phyloP scores from a whole-genome alignment of 2,329 filamentous ascomycete genomes.

The Nigrospora oryzae region DNA sequence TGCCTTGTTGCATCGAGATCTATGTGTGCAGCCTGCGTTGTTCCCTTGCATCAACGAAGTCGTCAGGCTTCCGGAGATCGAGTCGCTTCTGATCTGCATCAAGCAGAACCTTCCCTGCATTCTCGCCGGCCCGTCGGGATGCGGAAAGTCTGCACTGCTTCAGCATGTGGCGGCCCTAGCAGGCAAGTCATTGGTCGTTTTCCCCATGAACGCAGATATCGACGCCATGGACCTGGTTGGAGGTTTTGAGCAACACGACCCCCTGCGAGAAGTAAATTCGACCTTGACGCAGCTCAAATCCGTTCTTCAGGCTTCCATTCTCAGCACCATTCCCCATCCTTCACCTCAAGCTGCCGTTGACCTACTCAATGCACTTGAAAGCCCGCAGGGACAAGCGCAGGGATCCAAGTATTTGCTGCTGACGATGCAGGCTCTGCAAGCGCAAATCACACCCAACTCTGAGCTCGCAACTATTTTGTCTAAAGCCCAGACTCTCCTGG shows the following conservation, averaged over 20 bases:
- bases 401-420: slow-evolving; percentile 27
- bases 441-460: slow-evolving; percentile 32
- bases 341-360: slow-evolving; percentile 38
- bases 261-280: slow-evolving; percentile 61
- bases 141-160: slow-evolving; percentile 77
- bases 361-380: slow-evolving; percentile 42
- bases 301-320: slow-evolving; percentile 37
- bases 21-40: slow-evolving; percentile 38
- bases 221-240: slow-evolving; percentile 97
- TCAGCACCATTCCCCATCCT: slow-evolving; percentile 36
- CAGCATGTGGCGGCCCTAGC: slow-evolving; percentile 71
- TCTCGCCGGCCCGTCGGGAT: slow-evolving; percentile 75
- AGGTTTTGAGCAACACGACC: slow-evolving; percentile 91
- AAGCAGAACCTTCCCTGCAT: slow-evolving; percentile 85
- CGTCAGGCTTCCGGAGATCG: slow-evolving; percentile 61
- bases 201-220: slow-evolving; percentile 88
- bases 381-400: slow-evolving; percentile 26
- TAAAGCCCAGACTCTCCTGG: slow-evolving; percentile 40
- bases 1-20: slow-evolving; percentile 57
- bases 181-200: slow-evolving; percentile 69
- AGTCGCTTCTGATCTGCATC: slow-evolving; percentile 81
- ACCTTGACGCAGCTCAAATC: slow-evolving; percentile 33
- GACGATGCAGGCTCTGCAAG: slow-evolving; percentile 29
- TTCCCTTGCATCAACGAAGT: slow-evolving; percentile 43
- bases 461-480: slow-evolving; percentile 38